phyloP scores from a whole-genome alignment of 139 green algal species.

The Micractinium conductrix region DNA sequence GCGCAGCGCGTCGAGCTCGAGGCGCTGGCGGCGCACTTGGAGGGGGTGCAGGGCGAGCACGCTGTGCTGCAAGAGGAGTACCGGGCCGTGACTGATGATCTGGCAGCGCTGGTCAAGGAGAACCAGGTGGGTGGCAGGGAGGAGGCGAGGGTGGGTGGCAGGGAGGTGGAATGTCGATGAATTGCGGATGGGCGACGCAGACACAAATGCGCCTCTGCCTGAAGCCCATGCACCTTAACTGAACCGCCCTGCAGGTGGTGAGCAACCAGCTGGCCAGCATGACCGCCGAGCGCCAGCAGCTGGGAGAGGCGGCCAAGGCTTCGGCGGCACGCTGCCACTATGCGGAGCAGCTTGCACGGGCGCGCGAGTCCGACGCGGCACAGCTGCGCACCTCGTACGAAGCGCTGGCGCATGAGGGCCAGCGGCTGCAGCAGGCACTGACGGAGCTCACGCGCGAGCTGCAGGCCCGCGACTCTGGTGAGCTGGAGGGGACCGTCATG shows the following conservation, averaged over 20 bases:
- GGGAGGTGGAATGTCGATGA: background rate
- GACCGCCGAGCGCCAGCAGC: constrained; percentile 50
- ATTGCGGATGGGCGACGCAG: too few relatives aligned
- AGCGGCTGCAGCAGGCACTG: constrained; percentile 57
- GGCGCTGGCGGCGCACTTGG: constrained; percentile 12
- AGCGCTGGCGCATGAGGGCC: constrained; percentile 61
- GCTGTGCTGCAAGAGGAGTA: constrained; percentile 53
- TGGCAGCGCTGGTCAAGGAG: constrained; percentile 71
- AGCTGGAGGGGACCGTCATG: too few relatives aligned
- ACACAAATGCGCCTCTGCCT: too few relatives aligned
- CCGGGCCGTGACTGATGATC: constrained; percentile 62
- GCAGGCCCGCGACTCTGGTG: constrained; percentile 21
- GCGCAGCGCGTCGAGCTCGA: constrained; percentile 1
- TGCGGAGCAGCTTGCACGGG: constrained; percentile 43
- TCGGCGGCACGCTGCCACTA: constrained; percentile 17
- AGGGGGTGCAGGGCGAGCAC: constrained; percentile 12
- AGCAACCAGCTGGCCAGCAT: constrained; percentile 53
- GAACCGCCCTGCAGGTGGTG: constrained; percentile 55
- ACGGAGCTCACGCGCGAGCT: constrained; percentile 24
- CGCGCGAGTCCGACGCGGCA: constrained; percentile 57
- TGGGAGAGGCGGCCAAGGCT: constrained; percentile 47
- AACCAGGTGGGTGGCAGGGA: constrained; percentile 59
- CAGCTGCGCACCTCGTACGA: constrained; percentile 66
- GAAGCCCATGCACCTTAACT: too few relatives aligned
- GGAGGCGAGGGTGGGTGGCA: background rate